Base-by-base conservation (phyloP, 177 flowering plant genomes). In the Telopea speciosissima region DNA sequence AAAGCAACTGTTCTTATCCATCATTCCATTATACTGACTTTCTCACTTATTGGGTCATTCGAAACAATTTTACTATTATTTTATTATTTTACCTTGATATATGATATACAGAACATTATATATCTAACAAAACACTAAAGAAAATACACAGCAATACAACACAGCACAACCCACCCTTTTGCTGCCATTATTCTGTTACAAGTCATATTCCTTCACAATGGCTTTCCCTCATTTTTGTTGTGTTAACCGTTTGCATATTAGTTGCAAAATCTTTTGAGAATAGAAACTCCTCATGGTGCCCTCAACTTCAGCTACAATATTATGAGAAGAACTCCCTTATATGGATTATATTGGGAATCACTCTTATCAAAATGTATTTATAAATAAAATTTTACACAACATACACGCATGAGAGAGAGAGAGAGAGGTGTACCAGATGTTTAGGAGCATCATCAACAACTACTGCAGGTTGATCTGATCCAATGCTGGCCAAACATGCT, bases 381-480 rank as follows among this genome's bases (percentile, higher is more conserved):
- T 33, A 25, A 25, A 8, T 28, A 31, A n/a, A 54, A 12, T 9
- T 59, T 25, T 8, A 67, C 26, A 71, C 25, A 36, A 67, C 26
- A 71, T 22, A 36, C 40, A 36, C 40, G 6, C 9, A 8, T 6
- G 31, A 36, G 7, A 36, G 40, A 24, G 61, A 74, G 40, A 44
- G 25, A 62, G 65, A 33, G 44, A 73, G 42, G n/a, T 16, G 52
- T 89, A 89, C 98, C 96, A 89, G 76, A 79, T 90, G 75, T 73
- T 68, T 85, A 9, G 99, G 99, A 58, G 99, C 99, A 80, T 90
- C 93, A 70, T 88, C 91, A 74, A 83, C 97, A 68, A 95, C 99
- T 87, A 92, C 96, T 65, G 99, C 97, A 70, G 99, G 99, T 74
- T 95, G 99, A 82, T 95, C 97, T 67, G 90, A 72, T 75, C 99